phyloP scores from a whole-genome alignment of 768 basidiomycete species.

The Agaricus subrufescens region DNA sequence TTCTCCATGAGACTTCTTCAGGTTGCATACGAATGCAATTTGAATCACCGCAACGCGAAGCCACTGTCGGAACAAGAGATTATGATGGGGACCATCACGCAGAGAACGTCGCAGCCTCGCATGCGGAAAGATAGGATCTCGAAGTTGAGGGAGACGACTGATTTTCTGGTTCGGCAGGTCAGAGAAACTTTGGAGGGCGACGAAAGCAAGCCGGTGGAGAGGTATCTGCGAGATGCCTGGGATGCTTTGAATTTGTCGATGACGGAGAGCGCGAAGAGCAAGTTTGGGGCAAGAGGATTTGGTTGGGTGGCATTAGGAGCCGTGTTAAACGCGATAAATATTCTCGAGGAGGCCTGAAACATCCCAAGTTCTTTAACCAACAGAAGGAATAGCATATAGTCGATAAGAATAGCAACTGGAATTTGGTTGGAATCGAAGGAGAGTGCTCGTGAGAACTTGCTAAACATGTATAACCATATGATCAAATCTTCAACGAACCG shows the following conservation, averaged over 20 bases:
- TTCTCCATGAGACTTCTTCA: constrained; percentile 43
- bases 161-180: constrained; percentile 42
- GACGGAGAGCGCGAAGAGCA: constrained; percentile 20
- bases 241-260: constrained; percentile 44
- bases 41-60: constrained; percentile 34
- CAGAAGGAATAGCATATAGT: no score
- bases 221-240: constrained; percentile 45
- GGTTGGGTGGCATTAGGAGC: constrained; percentile 53
- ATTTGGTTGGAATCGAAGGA: no score
- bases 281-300: constrained; percentile 57
- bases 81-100: constrained; percentile 60
- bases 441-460: no score
- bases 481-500: not conserved
- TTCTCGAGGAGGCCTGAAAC: not conserved
- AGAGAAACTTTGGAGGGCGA: constrained; percentile 45
- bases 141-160: constrained; percentile 49
- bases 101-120: constrained; percentile 52
- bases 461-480: no score
- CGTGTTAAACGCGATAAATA: constrained; percentile 44
- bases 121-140: constrained; percentile 48
- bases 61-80: constrained; percentile 58
- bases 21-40: constrained; percentile 41
- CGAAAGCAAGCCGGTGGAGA: constrained; percentile 29
- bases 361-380: not conserved
- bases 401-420: no score